Evolutionary conservation across 495 filamentous ascomycete genomes (phyloP), one percentile per base, ranked within the genome.

Genomic region (Aspergillus kassunensis): DNA sequence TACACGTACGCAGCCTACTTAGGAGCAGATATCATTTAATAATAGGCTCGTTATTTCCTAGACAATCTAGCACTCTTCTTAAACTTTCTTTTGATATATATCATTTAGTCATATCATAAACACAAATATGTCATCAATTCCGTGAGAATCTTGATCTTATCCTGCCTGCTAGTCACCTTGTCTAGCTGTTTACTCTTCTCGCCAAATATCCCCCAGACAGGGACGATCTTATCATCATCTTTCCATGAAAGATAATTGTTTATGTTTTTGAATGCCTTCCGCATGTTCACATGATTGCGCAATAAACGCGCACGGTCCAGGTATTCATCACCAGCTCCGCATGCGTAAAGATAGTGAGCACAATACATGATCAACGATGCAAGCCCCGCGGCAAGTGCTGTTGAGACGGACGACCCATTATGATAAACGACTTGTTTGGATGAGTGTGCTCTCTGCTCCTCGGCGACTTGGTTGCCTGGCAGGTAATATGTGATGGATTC

Each of bases 351-450:
- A 11, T 27, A 45, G 15, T 31, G 25, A 19, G 27, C 5, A 20
- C 42, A 45, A n/a, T 45, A 45, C 25, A 45, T 45, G 13, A 45
- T 45, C n/a, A 45, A 20, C 6, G 42, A 45, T 10, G 42, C 42
- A 5, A 45, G 13, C 16, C 42, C 42, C 7, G 42, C 27, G 4
- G 42, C 42, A 31, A 45, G 42, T 10, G 42, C 42, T n/a, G 42
- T 45, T 7, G 42, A 45, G 15, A 45, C 27, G 1, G 42, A 45
- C 3, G 27, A 45, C 12, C 42, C 42, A 20, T 33, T 45, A 16
- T 45, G 42, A 12, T 45, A 45, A 5, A 45, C 42, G 10, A 45
- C 27, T 2, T 25, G 42, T 16, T 45, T 45, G 3, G 15, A 15
- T 6, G 27, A 33, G 9, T 45, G 25, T 1, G 42, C 27, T n/a